These are phyloP conservation scores for Lactarius deliciosus DNA, from an alignment of 768 basidiomycete species.

Conservation along the genomic window DNA sequence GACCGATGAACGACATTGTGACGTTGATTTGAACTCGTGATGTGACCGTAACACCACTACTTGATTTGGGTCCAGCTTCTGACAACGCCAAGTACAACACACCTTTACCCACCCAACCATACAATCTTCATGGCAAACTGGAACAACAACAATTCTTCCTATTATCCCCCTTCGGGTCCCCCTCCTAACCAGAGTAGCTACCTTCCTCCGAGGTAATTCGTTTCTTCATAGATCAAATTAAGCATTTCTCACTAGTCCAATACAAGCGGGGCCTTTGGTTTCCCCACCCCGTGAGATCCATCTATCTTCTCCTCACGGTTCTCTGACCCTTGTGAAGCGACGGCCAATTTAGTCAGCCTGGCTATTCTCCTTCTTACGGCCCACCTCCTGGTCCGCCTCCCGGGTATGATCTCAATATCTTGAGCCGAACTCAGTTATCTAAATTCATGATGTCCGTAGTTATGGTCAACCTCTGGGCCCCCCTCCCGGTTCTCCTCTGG, in stretches of 20 bases:
- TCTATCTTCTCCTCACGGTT: not conserved
- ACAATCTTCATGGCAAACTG: slow-evolving; percentile 14
- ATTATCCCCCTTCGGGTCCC: slow-evolving; percentile 20
- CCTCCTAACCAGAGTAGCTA: slow-evolving; percentile 13
- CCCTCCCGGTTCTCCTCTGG: slow-evolving; percentile 23
- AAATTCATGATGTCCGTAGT: slow-evolving; percentile 6
- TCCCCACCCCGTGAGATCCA: slow-evolving; percentile 25
- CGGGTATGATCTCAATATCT: slow-evolving; percentile 25
- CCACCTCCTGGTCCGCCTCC: slow-evolving; percentile 32
- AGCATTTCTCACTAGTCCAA: not conserved
- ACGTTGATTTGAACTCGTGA: not conserved
- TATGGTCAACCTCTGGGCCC: slow-evolving; percentile 1
- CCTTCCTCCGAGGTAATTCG: slow-evolving; percentile 11
- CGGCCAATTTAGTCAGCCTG: slow-evolving; percentile 18
- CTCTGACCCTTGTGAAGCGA: slow-evolving; percentile 9
- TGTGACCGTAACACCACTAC: not conserved
- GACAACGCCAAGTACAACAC: not conserved
- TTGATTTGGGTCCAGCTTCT: not conserved
- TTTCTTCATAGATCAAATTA: not conserved
- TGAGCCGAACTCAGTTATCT: not conserved
- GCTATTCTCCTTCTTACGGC: slow-evolving; percentile 30
- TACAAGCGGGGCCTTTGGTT: slow-evolving; percentile 4
- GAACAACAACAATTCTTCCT: slow-evolving; percentile 17
- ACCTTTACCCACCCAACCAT: not conserved
- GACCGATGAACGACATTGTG: not conserved